Percentiles rank a stretch among this genome's conserved stretches.
phyloP scores from a whole-genome alignment of 2,329 filamentous ascomycete genomes.

The Colletotrichum sidae region DNA sequence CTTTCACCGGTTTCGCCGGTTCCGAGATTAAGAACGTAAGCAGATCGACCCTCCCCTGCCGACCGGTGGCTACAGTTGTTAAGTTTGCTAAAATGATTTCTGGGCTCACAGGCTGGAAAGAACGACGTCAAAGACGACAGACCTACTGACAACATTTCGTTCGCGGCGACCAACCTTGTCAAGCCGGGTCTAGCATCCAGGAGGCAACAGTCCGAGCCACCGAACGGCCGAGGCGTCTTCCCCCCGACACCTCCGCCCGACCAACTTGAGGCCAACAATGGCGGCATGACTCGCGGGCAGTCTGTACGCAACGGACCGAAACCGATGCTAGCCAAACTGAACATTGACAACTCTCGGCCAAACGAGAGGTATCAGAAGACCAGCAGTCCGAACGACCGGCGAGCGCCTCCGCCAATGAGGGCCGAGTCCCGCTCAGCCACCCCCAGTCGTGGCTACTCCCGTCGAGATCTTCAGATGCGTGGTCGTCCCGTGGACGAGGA shows the following conservation, averaged over 20 bases:
- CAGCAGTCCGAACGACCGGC: conserved; percentile 52
- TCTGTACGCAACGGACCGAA: conserved; percentile 73
- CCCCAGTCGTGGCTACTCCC: conserved; percentile 50
- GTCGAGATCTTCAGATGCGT: conserved; percentile 36
- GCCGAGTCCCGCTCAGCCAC: conserved; percentile 59
- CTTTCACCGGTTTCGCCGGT: conserved; percentile 84
- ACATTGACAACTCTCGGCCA: conserved; percentile 65
- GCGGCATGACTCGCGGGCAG: conserved; percentile 61
- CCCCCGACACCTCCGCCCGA: conserved; percentile 99
- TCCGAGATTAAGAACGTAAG: conserved; percentile 81
- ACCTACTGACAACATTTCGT: conserved; percentile 86
- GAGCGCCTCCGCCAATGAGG: conserved; percentile 43
- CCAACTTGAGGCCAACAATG: conserved; percentile 70
- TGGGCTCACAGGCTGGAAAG: conserved; percentile 58
- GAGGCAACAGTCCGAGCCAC: conserved; percentile 87
- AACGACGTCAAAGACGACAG: conserved; percentile 78
- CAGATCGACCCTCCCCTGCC: conserved; percentile 30
- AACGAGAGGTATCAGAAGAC: conserved; percentile 68
- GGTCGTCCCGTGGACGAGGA: conserved; percentile 52
- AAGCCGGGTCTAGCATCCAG: conserved; percentile 85
- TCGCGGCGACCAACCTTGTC: conserved; percentile 91
- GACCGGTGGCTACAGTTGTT: conserved; percentile 20
- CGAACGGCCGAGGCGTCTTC: conserved; percentile 81
- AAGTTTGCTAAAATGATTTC: conserved; percentile 40
- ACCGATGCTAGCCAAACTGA: conserved; percentile 71